These are phyloP conservation scores for Rhodotorula taiwanensis DNA, from an alignment of 768 basidiomycete species.

Conservation along the genomic window DNA sequence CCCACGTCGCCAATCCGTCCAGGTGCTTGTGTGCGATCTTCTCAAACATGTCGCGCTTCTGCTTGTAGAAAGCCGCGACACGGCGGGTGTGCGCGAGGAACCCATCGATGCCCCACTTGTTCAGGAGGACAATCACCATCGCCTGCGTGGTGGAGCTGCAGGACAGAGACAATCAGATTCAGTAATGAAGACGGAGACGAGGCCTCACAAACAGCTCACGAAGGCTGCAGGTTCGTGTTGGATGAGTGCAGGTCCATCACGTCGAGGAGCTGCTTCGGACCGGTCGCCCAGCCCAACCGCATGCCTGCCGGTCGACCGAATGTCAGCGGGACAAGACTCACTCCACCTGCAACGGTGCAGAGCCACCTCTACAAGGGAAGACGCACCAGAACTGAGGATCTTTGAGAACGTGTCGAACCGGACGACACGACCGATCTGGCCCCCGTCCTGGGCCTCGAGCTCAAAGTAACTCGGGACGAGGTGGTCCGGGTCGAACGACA, in stretches of 20 bases:
- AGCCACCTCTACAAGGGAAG: not conserved
- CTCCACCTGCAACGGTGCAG: not conserved
- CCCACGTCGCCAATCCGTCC: conserved; percentile 58
- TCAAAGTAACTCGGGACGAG: conserved; percentile 68
- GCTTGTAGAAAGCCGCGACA: conserved; percentile 53
- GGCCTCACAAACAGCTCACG: not conserved
- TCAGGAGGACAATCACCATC: conserved; percentile 55
- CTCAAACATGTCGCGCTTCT: conserved; percentile 72
- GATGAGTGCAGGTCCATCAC: conserved; percentile 66
- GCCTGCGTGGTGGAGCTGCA: conserved; percentile 46
- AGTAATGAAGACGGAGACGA: conserved; percentile 38
- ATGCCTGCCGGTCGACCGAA: conserved; percentile 57
- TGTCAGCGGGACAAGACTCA: not conserved
- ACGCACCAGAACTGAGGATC: conserved; percentile 50
- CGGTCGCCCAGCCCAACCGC: conserved; percentile 72
- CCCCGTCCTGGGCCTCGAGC: conserved; percentile 60
- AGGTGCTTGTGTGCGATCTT: conserved; percentile 66
- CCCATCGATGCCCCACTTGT: conserved; percentile 68
- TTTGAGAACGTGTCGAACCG: conserved; percentile 89
- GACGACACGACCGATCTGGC: conserved; percentile 66
- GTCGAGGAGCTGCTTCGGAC: conserved; percentile 60
- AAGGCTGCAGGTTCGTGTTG: conserved; percentile 50
- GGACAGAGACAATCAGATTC: too few relatives aligned
- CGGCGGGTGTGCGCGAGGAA: conserved; percentile 61
- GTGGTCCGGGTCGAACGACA: conserved; percentile 63